Evolutionary conservation across 2,329 filamentous ascomycete genomes (phyloP), one percentile per base, ranked within the genome.

Genomic region (Fusarium phyllophilum): DNA sequence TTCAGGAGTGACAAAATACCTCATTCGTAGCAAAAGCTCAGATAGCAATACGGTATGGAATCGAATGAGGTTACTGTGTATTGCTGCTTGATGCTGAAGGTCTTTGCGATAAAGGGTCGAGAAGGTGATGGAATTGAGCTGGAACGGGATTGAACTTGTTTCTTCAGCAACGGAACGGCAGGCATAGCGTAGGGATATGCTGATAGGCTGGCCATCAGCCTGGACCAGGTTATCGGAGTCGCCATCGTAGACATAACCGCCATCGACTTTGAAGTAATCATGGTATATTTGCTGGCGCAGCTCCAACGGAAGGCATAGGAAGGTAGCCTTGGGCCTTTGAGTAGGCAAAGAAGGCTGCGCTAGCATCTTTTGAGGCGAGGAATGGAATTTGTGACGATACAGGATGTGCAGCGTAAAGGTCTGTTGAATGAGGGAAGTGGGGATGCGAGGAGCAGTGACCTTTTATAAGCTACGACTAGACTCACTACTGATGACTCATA

Each of bases 301-400:
- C 17, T 61, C 46, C 10, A 33, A 39, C 0, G 45, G 58, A 8
- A 61, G 26, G 7, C 6, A 46, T 4, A 48, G 26, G 26, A 48
- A 48, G 0, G 9, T 17, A 48, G 6, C 20, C 0, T 31, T 31
- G 1, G 26, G 26, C 29, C 3, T 17, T 11, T 4, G 20, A 17
- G 1, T 14, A 1, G 12, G 9, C 2, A 20, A 48, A 11, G 45
- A 46, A 45, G n/a, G n/a, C 8, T 13, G n/a, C 42, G 15, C 1
- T 18, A 44, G 0, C 41, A 42, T 42, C 26, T 42, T 26, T 14
- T 8, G 10, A 44, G 42, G 17, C 6, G 42, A 45, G 6, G 11
- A 45, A 26, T 6, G 11, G 5, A 26, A 8, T 29, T 4, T 7
- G 12, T 29, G 44, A 14, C 24, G 18, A 26, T 9, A 29, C 8